Conservation (phyloP, 306 rosid genomes). For the Vigna trinervia region DNA sequence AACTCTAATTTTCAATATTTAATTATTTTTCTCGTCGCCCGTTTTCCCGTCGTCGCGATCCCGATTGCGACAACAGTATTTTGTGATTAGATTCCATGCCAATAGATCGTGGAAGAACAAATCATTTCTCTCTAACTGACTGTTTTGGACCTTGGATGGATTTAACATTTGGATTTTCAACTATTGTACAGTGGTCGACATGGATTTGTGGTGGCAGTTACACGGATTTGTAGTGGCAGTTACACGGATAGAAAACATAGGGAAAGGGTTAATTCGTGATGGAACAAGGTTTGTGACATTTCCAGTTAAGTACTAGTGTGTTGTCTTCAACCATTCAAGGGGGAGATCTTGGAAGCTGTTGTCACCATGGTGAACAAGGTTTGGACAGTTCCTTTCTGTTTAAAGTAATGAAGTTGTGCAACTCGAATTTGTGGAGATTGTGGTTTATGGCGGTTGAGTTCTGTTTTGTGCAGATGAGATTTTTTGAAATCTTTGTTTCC, state of each 20-base stretch:
- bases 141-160: neutral
- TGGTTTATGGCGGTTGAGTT: slow-evolving; percentile 30
- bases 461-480: slow-evolving; percentile 74
- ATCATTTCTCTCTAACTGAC: neutral
- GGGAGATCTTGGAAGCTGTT: slow-evolving; percentile 96
- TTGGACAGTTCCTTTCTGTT: slow-evolving; percentile 1
- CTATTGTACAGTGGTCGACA: slow-evolving; percentile 78
- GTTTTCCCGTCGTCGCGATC: too few relatives aligned
- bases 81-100: neutral
- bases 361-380: slow-evolving; percentile 99
- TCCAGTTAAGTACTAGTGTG: slow-evolving; percentile 97
- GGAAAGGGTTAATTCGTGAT: slow-evolving; percentile 89
- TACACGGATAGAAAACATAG: slow-evolving; percentile 77
- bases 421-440: neutral
- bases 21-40: too few relatives aligned
- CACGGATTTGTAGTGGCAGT: slow-evolving; percentile 74
- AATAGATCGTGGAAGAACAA: neutral
- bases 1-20: too few relatives aligned
- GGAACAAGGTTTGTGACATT: slow-evolving; percentile 96
- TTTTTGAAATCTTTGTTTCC: slow-evolving; percentile 94
- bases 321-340: slow-evolving; percentile 92
- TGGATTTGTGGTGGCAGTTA: slow-evolving; percentile 96
- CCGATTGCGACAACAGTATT: neutral
- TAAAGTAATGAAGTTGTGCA: neutral
- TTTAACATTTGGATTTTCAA: slow-evolving; percentile 27